Base-by-base conservation (phyloP, 257 asterid species). In the Solanum gandarillasii region DNA sequence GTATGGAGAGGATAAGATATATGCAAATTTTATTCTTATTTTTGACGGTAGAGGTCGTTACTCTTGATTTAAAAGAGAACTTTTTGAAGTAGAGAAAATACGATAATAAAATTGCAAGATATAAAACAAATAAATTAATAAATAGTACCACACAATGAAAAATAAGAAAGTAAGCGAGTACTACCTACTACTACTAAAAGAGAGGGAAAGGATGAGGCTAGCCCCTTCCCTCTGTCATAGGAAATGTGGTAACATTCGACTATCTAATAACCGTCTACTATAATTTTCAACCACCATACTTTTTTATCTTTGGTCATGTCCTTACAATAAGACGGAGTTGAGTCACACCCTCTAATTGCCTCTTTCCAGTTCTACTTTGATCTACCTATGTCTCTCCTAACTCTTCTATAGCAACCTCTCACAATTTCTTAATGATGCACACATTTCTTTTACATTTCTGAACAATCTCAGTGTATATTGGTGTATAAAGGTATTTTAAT, bases 241-340 rank as follows among this genome's bases (percentile, higher is more conserved):
- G 12, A 60, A 60, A 21, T 60, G 13, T 23, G 1, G 29, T 60
- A 60, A 9, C 70, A 23, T 21, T 23, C 6, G 3, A 62, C 7
- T 62, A 9, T 0, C 14, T 65, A 65, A 5, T 65, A 65, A n/a
- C 1, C 7, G 16, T n/a, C 4, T n/a, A n/a, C 1, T 62, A 4
- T n/a, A 10, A n/a, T 5, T 3, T n/a, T 62, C 16, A 2, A 62
- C 0, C 2, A 9, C 12, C 8, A 1, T n/a, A 5, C 1, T 0
- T 65, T n/a, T n/a, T n/a, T 10, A 62, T 21, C 5, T 58, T 7
- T 23, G 11, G 2, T 62, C 71, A 4, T 62, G 71, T 10, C 3
- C 6, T n/a, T 14, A 60, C 27, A 62, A 5, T 23, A n/a, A n/a
- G 71, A 23, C 1, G 1, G 16, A 62, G 31, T 62, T 62, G 6